Evolutionary conservation across 73 alveolate genomes (phyloP).

Genomic region (Tetrahymena thermophila): DNA sequence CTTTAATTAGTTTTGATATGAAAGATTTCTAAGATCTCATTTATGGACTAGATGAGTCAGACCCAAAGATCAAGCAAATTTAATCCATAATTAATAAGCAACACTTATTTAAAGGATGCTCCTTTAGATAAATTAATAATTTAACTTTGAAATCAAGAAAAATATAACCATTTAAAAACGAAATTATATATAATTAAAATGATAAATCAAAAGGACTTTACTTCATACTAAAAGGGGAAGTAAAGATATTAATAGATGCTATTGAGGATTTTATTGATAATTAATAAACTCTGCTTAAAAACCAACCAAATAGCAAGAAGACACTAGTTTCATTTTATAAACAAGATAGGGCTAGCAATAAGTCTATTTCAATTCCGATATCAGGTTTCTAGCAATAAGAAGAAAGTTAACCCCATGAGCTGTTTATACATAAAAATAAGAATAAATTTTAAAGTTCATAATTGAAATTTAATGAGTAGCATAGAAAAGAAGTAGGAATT

Average conservation of each 20-base stretch:
- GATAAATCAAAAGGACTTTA: background rate
- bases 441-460: background rate
- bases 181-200: background rate
- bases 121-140: background rate
- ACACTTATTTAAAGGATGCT: background rate
- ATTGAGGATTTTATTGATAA: background rate
- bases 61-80: background rate
- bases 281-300: background rate
- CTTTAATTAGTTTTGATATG: background rate
- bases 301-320: background rate
- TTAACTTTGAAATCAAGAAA: background rate
- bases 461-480: background rate
- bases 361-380: background rate
- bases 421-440: background rate
- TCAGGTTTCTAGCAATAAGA: background rate
- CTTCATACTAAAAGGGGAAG: background rate
- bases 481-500: background rate
- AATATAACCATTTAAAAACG: background rate
- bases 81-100: background rate
- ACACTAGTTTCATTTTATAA: background rate
- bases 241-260: background rate
- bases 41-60: background rate
- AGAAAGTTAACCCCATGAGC: background rate
- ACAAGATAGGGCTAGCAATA: background rate
- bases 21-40: background rate